Evolutionary conservation across 2,329 filamentous ascomycete genomes (phyloP), one percentile per base, ranked within the genome.

Genomic region (Epichloe amarillans): DNA sequence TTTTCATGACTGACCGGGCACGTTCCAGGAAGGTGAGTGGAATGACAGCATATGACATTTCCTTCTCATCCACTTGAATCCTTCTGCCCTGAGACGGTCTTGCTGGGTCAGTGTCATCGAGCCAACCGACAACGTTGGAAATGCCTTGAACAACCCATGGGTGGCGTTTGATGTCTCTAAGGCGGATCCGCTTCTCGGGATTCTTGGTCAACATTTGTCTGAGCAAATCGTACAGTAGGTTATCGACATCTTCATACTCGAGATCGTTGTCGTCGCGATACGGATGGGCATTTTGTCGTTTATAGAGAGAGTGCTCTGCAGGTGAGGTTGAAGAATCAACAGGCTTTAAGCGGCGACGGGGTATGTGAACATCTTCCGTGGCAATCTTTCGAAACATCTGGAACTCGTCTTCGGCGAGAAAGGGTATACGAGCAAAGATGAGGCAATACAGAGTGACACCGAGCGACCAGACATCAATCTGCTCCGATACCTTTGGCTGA

Each of bases 391-490:
- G 81, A 71, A 96, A 96, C 72, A 98, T 84, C 54, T 87, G 86
- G 64, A 86, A 96, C 60, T 95, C 88, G 59, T 94, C 90, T 62
- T 93, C 84, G 47, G 89, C 89, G 58, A 94, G 77, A 63, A 97
- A 98, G 0, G 93, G 93, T 40, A 96, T 87, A 49, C 93, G 87
- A 14, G 89, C 93, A 64, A 86, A 98, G 50, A 98, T 82, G 65
- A 98, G 82, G 62, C 91, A 95, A 68, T 96, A 98, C 2, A 98
- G 77, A 0, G 93, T 98, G 19, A 98, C 88, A 21, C 93, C 93
- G 21, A 98, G 74, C 11, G 93, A 95, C 93, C 93, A 98, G 15
- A 98, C 84, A 62, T 98, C 93, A 58, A 98, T 95, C 60, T 94
- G 88, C 59, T 88, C 88, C 4, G 89, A 95, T 40, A 98, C 83